A percentile compares a stretch with the other conserved stretches of the same genome.
Conservation (phyloP, 2,329 filamentous ascomycete genomes). For the Pseudopyricularia javanii region DNA sequence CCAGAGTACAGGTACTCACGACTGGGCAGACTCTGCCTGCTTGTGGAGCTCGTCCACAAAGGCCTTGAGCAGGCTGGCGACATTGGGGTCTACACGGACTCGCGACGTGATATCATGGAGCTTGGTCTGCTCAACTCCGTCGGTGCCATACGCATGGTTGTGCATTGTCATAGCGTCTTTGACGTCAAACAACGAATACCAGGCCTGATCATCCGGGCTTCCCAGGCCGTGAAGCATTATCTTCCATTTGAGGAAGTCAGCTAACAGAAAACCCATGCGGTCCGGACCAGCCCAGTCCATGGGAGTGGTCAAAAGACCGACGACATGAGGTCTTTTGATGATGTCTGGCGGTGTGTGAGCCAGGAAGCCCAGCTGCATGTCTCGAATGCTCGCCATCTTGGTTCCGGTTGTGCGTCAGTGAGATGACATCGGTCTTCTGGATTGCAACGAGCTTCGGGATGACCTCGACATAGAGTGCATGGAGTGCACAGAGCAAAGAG, state of each 20-base stretch:
- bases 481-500: no score
- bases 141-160: neutral
- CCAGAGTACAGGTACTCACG: neutral
- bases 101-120: neutral
- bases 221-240: neutral
- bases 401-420: no score
- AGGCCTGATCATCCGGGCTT: neutral
- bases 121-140: neutral
- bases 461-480: no score
- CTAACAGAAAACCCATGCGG: neutral
- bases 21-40: neutral
- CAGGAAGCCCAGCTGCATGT: constrained; percentile 4
- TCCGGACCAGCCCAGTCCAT: neutral
- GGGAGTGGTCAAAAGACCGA: neutral
- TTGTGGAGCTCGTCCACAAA: neutral
- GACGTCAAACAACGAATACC: constrained; percentile 1
- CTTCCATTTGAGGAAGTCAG: constrained; percentile 2
- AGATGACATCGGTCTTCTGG: no score
- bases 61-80: neutral
- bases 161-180: neutral
- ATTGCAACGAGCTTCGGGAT: no score
- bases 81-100: neutral
- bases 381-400: neutral
- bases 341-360: neutral
- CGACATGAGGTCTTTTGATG: neutral